Evolutionary conservation across 768 basidiomycete species (phyloP), one percentile per base, ranked within the genome.

Genomic region (Kwoniella dendrophila): DNA sequence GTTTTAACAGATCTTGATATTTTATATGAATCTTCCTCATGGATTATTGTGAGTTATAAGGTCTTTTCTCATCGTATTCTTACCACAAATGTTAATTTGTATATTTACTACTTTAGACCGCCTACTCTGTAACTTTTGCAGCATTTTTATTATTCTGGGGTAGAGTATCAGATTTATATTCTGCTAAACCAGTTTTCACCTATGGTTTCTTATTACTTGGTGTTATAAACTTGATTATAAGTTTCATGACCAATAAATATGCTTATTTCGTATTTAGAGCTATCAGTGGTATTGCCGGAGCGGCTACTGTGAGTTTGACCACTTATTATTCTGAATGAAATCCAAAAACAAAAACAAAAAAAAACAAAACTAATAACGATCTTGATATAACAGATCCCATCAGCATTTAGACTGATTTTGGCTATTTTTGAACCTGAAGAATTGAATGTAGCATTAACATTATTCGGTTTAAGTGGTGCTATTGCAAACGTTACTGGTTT

Each of bases 131-230:
- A 8, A 68, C 75, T 1, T 76, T 76, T 45, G 66, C 69, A 10
- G 47, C 69, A 2, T 69, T 73, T 51, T 60, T 76, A 10, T 69
- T 76, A 3, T 68, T 74, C 62, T 72, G 62, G 62, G 75, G 75
- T 0, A 57, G 75, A 29, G 63, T 76, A 3, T 63, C 73, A 18
- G 75, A 76, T 45, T 65, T 75, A n/a, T 77, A 69, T 56, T 71
- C 73, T 10, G 60, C 75, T 48, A 63, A 64, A 45, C 54, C 59
- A 3, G 66, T 70, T 32, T 77, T 77, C 66, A 51, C 64, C 12
- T 63, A 61, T 30, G 76, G 74, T n/a, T 75, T 77, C 63, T 11
- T 65, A 20, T n/a, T 27, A 1, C 44, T 73, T 0, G 77, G 67
- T 12, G 20, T 72, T 12, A 26, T 56, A 30, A 66, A 56, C 33